Evolutionary conservation across 108 stramenopile species (phyloP).

Genomic region (Epipyxis sp.): DNA sequence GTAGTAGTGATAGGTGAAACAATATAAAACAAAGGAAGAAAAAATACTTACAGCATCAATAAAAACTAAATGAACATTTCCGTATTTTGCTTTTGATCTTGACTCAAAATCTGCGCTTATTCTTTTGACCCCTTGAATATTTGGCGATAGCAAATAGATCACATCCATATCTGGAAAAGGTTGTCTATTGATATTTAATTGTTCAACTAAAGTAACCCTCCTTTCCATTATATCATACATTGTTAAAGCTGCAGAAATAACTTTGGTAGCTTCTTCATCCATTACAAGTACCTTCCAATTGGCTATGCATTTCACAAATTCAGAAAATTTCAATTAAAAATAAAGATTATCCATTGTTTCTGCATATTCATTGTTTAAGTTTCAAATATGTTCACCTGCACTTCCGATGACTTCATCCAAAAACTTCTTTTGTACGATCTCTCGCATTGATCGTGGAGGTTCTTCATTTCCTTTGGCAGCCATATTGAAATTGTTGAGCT

Average conservation of each 20-base stretch:
- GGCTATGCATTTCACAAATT: not conserved
- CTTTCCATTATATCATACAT: slow-evolving; percentile 66
- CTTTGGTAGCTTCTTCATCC: slow-evolving; percentile 54
- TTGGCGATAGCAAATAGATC: slow-evolving; percentile 81
- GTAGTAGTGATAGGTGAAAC: not conserved
- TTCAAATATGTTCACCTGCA: not conserved
- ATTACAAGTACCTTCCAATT: slow-evolving; percentile 61
- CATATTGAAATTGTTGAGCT: no score
- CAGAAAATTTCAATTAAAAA: not conserved
- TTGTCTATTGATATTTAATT: slow-evolving; percentile 75
- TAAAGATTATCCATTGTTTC: not conserved
- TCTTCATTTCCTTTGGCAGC: not conserved
- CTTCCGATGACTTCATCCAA: slow-evolving; percentile 26
- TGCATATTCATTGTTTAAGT: not conserved
- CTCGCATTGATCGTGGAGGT: not conserved
- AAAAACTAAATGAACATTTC: slow-evolving; percentile 77
- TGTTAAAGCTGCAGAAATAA: slow-evolving; percentile 55
- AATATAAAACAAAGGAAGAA: not conserved
- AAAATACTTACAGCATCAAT: slow-evolving; percentile 49
- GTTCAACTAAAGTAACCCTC: slow-evolving; percentile 77
- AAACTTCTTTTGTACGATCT: slow-evolving; percentile 32
- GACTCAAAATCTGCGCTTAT: slow-evolving; percentile 67
- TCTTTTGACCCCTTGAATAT: slow-evolving; percentile 61
- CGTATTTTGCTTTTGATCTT: slow-evolving; percentile 70
- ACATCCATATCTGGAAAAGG: slow-evolving; percentile 86